Conservation (phyloP, 768 basidiomycete genomes). For the Terana coerulea region DNA sequence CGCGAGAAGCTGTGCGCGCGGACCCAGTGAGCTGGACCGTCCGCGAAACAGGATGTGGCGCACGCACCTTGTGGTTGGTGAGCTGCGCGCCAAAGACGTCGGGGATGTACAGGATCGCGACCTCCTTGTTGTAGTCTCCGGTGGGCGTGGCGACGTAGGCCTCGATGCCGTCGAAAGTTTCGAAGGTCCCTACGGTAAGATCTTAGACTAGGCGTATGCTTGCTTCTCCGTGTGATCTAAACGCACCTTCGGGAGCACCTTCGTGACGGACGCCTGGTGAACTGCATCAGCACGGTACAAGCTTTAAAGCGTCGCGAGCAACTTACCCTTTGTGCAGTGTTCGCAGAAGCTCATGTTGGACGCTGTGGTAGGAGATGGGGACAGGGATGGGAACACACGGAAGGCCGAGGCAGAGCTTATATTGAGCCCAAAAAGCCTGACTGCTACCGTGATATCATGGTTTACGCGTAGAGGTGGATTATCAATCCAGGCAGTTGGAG, state of each 20-base stretch:
- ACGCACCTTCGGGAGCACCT: constrained; percentile 32
- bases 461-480: no score
- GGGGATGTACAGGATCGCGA: constrained; percentile 38
- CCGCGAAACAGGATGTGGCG: not conserved
- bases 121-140: constrained; percentile 36
- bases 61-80: constrained; percentile 29
- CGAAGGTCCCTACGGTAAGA: constrained; percentile 26
- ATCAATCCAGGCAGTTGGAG: no score
- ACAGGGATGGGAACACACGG: no score
- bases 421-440: no score
- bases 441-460: no score
- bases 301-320: not conserved
- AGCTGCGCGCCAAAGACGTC: constrained; percentile 35
- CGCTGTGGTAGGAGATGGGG: no score
- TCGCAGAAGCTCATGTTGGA: constrained; percentile 12
- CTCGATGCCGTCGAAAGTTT: constrained; percentile 33
- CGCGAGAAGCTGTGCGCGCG: constrained; percentile 23
- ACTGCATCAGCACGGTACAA: not conserved
- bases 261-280: constrained; percentile 31
- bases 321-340: constrained; percentile 9
- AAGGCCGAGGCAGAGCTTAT: no score
- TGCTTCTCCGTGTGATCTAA: not conserved
- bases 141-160: constrained; percentile 39
- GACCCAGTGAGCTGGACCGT: not conserved
- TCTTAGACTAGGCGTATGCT: not conserved